phyloP scores from a whole-genome alignment of 1,284 basidiomycete species.

The Anthracocystis walkeri region DNA sequence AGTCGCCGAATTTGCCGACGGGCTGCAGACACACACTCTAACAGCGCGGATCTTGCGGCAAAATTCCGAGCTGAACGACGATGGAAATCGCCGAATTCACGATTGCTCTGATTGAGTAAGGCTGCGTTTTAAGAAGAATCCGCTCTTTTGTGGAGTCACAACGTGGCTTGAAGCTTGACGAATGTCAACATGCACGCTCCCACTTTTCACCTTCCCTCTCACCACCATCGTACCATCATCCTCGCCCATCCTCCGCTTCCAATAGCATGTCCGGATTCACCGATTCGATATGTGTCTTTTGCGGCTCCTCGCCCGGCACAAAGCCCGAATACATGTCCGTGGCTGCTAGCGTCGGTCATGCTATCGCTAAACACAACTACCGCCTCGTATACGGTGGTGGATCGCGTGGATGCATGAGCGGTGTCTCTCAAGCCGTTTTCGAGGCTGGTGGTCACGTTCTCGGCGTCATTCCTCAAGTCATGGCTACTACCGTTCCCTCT shows the following conservation, averaged over 20 bases:
- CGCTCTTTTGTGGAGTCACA: constrained; percentile 1
- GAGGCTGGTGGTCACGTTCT: constrained; percentile 79
- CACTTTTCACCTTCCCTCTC: background rate
- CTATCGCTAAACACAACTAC: constrained; percentile 77
- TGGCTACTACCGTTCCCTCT: constrained; percentile 71
- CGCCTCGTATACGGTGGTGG: constrained; percentile 90
- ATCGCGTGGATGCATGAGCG: constrained; percentile 84
- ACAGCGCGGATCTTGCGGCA: background rate
- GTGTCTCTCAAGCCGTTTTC: constrained; percentile 79
- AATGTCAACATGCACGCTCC: background rate
- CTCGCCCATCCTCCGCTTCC: background rate
- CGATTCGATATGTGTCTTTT: constrained; percentile 68
- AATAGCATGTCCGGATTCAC: constrained; percentile 32
- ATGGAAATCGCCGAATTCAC: background rate
- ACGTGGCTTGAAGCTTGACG: too few relatives aligned
- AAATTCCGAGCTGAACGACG: background rate
- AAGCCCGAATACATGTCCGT: constrained; percentile 58
- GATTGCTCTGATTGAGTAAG: constrained; percentile 16
- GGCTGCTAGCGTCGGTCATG: constrained; percentile 77
- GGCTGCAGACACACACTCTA: background rate
- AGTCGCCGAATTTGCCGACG: constrained; percentile 36
- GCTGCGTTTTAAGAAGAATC: constrained; percentile 1
- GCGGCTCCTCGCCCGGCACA: constrained; percentile 65
- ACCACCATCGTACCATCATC: background rate
- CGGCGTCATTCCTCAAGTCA: constrained; percentile 84